Evolutionary conservation across 1,284 basidiomycete genomes (phyloP), one percentile per base, ranked within the genome.

Genomic region (Ustilago esculenta): DNA sequence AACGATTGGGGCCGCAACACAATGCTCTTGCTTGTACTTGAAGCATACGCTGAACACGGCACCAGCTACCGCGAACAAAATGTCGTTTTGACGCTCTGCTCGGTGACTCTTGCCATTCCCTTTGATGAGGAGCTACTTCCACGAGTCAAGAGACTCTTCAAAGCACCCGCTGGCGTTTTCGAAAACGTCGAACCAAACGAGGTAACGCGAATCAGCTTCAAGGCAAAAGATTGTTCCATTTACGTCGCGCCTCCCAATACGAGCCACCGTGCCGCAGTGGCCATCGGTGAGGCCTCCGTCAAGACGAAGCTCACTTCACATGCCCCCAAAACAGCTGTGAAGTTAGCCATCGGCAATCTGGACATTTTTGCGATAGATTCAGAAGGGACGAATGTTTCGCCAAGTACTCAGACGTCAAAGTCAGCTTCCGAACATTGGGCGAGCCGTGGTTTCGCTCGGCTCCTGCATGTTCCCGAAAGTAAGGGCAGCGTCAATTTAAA

Each of bases 121-220:
- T 86, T 90, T 9, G 88, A 94, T 68, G 75, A 89, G 24, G 80
- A 82, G 8, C 91, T 91, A 87, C 81, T 88, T 4, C 73, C 84
- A 4, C 90, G 93, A 66, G 71, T 98, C 7, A 82, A 82, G 4
- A 54, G 61, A 1, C 94, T 95, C 76, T 84, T 86, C 25, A 92
- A 92, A 80, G 88, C 93, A 20, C 95, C 95, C 12, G 90, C 91
- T 42, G 94, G 91, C 37, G 92, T 91, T 0, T 98, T 98, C 79
- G 94, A 96, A 80, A 87, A 92, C 40, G 92, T 97, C 12, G 88
- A 93, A 18, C 95, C 95, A 0, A 94, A 88, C 61, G 94, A 98
- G 80, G 84, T 91, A 27, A 96, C 93, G 1, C 84, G 85, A 5
- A 83, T 98, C 24, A 84, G 65, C 37, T 41, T 79, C 41, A 67